Evolutionary conservation across 2,329 filamentous ascomycete species (phyloP), one percentile per base, ranked within the genome.

Genomic region (Curvularia lunata): DNA sequence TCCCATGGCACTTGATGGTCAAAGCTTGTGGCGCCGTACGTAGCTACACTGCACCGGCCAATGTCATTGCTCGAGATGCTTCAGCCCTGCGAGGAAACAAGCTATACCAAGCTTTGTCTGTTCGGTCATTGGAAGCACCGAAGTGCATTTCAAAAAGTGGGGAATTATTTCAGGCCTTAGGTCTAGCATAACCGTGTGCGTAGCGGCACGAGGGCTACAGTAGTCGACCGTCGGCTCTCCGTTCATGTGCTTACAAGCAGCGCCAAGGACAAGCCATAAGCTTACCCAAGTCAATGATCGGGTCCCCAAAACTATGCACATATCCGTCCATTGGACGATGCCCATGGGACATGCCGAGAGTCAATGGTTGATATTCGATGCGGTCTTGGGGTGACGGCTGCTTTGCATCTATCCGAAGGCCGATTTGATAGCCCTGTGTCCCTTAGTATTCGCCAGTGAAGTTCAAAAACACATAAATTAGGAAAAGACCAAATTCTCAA

Each of bases 121-220:
- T 37, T 37, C 8, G 16, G 34, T 8, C 34, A 74, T 48, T 4
- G 56, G 48, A 23, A 71, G 34, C 16, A 75, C 5, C 62, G 65
- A 5, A 56, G 59, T 8, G 64, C 48, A 21, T 59, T 54, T 30
- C 28, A 30, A 9, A 30, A 30, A 30, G 28, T 30, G 28, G 28
- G 3, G 25, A 4, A 27, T 27, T 27, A 8, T 8, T 27, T 27
- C 25, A 27, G 25, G 25, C 25, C 8, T n/a, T n/a, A n/a, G n/a
- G n/a, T n/a, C n/a, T n/a, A n/a, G n/a, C n/a, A n/a, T n/a, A n/a
- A n/a, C n/a, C n/a, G n/a, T n/a, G n/a, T n/a, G n/a, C n/a, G 25
- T 45, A n/a, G 66, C 60, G 9, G 59, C 59, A 46, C 71, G 71
- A 1, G 66, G 67, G 1, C 68, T 72, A 23, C 10, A 10, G 45